Evolutionary conservation across 164 flowering plant genomes (phyloP), one percentile per base, ranked within the genome.

Genomic region (Chloranthus sessilifolius): DNA sequence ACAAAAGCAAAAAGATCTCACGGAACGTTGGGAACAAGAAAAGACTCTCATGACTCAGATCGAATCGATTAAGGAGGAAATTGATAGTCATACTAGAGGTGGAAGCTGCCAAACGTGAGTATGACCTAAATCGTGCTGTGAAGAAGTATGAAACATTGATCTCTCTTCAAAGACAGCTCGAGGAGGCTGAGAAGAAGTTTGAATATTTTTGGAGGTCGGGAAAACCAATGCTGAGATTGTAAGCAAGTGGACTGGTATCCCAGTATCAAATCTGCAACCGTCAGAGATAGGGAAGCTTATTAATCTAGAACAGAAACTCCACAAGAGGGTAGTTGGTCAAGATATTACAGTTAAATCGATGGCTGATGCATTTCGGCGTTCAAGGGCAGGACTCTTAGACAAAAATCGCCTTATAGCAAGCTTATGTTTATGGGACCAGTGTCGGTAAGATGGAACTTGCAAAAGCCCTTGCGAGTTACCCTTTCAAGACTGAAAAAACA

Each of bases 371-470:
- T 86, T 92, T 23, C 65, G 94, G 2, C 91, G 95, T 5, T 85
- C 96, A 38, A 75, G 96, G 66, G 95, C 96, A 15, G 98, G 98
- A 19, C 63, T 88, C 4, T 82, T 91, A 6, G 96, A 88, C 54
- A 95, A 95, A 7, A 86, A 82, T 51, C 78, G 84, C 2, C 99
- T 95, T 12, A 84, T 88, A 26, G 96, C 95, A 17, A 85, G 95
- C 58, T 92, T 92, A 80, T 88, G 96, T 92, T 92, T 64, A 79
- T 88, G 95, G 99, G 99, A 3, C 99, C 99, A 96, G 99, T 48
- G 99, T 92, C 39, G 96, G 99, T 20, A 92, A 92, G 68, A 92
- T 96, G 0, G 96, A 92, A 75, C 96, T 92, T 65, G 99, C 78
- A 5, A 88, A 92, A 54, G 83, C 99, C 20, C 67, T 92, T 29